Conservation (phyloP, 2,329 filamentous ascomycete genomes). For the Stachybotrys echinatus region DNA sequence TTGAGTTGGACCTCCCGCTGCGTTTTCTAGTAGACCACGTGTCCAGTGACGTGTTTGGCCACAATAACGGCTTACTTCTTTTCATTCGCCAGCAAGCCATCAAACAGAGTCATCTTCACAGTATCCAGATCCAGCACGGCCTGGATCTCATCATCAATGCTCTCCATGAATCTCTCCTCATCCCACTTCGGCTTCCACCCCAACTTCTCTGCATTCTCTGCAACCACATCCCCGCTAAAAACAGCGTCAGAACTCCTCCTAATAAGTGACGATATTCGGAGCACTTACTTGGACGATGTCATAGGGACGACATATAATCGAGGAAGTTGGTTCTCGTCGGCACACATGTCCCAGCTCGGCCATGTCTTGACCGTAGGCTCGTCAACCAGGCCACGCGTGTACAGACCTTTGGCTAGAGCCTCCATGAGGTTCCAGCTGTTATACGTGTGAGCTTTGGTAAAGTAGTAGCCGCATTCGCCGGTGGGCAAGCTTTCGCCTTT, state of each 20-base stretch:
- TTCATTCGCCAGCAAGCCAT: constrained; percentile 4
- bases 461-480: constrained; percentile 27
- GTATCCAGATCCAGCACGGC: constrained; percentile 15
- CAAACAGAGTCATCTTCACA: constrained; percentile 10
- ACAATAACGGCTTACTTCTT: not conserved
- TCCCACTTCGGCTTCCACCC: constrained; percentile 23
- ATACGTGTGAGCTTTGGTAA: constrained; percentile 19
- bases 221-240: constrained; percentile 5
- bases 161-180: constrained; percentile 14
- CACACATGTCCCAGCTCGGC: constrained; percentile 23
- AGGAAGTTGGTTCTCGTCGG: constrained; percentile 23
- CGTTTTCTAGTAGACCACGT: too few species aligned
- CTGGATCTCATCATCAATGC: constrained; percentile 18
- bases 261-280: not conserved
- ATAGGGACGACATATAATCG: constrained; percentile 15
- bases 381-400: constrained; percentile 21
- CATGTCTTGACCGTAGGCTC: constrained; percentile 17
- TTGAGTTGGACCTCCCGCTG: too few species aligned
- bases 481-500: constrained; percentile 17
- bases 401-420: constrained; percentile 15
- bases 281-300: constrained; percentile 18
- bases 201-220: constrained; percentile 12
- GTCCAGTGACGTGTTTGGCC: not conserved
- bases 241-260: not conserved
- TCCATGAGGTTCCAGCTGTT: constrained; percentile 23